Percentiles rank a stretch among this genome's conserved stretches.
Conservation (phyloP, 805 yeast genomes). For the Ogataea salicorniae region DNA sequence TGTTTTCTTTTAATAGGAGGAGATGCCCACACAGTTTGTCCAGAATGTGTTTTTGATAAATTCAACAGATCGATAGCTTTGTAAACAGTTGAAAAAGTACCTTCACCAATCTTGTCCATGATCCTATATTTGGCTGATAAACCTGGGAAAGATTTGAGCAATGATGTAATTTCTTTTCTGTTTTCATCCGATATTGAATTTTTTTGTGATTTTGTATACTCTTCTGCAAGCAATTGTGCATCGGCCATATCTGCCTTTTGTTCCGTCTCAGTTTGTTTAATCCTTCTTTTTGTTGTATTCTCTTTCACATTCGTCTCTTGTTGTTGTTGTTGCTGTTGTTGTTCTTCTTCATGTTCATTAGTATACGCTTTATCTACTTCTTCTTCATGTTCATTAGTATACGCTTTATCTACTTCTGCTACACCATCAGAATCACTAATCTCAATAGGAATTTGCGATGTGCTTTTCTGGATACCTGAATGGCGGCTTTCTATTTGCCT, state of each 20-base stretch:
- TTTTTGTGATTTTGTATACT: background rate
- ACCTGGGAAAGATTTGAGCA: constrained; percentile 27
- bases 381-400: background rate
- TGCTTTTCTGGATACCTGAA: background rate
- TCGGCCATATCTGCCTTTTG: background rate
- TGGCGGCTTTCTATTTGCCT: background rate
- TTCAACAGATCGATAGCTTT: constrained; percentile 42
- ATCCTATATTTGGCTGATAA: constrained; percentile 33
- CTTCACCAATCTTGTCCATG: constrained; percentile 63
- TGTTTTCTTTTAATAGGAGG: constrained; percentile 22
- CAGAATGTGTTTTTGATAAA: constrained; percentile 18
- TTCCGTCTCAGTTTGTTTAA: background rate
- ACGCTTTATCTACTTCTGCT: background rate
- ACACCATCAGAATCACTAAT: background rate
- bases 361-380: no score
- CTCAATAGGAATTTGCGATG: background rate
- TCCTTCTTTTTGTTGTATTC: background rate
- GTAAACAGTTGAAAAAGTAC: constrained; percentile 75
- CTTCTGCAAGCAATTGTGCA: background rate
- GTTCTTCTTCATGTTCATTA: background rate
- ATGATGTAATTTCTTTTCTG: constrained; percentile 30
- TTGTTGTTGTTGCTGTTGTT: background rate
- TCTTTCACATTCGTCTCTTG: background rate
- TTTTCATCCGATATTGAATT: constrained; percentile 17
- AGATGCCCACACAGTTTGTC: constrained; percentile 24